phyloP scores from a whole-genome alignment of 805 yeast species.

The Spencermartinsiella europaea region DNA sequence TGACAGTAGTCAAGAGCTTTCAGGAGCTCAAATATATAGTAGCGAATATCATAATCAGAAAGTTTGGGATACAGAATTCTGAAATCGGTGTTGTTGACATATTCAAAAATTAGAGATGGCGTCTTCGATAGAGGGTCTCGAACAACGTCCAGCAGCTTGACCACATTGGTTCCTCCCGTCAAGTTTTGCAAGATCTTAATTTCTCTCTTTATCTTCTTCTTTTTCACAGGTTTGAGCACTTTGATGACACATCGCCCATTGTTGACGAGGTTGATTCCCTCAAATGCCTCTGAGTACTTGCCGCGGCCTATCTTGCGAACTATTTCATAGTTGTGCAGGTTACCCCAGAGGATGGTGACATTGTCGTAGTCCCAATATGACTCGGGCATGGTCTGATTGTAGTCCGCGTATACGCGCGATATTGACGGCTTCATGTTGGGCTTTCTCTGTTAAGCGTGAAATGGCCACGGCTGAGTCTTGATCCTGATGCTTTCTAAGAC shows the following conservation, averaged over 20 bases:
- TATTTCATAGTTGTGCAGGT: slow-evolving; percentile 63
- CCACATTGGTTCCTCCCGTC: slow-evolving; percentile 77
- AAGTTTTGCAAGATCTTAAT: slow-evolving; percentile 81
- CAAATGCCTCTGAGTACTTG: slow-evolving; percentile 91
- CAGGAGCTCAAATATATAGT: slow-evolving; percentile 73
- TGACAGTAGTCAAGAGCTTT: slow-evolving; percentile 84
- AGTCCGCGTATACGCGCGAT: slow-evolving; percentile 69
- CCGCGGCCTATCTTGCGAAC: slow-evolving; percentile 85
- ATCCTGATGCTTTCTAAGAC: no score
- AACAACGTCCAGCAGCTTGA: slow-evolving; percentile 73
- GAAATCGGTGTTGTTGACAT: slow-evolving; percentile 77
- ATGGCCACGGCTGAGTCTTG: no score
- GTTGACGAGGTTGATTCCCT: slow-evolving; percentile 66
- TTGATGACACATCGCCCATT: slow-evolving; percentile 73
- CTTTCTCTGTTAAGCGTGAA: no score
- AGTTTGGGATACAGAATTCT: slow-evolving; percentile 75
- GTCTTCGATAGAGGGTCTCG: slow-evolving; percentile 73
- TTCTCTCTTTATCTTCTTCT: slow-evolving; percentile 87
- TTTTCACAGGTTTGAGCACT: slow-evolving; percentile 86
- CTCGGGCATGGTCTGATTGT: slow-evolving; percentile 58
- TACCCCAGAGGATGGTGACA: slow-evolving; percentile 50
- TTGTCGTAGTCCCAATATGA: slow-evolving; percentile 79
- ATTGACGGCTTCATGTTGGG: slow-evolving; percentile 31
- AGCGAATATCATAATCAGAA: slow-evolving; percentile 69
- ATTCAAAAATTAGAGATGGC: slow-evolving; percentile 84